Percentiles rank a stretch among this genome's conserved stretches.
phyloP scores from a whole-genome alignment of 2,329 filamentous ascomycete genomes.

The Purpureocillium lavendulum region DNA sequence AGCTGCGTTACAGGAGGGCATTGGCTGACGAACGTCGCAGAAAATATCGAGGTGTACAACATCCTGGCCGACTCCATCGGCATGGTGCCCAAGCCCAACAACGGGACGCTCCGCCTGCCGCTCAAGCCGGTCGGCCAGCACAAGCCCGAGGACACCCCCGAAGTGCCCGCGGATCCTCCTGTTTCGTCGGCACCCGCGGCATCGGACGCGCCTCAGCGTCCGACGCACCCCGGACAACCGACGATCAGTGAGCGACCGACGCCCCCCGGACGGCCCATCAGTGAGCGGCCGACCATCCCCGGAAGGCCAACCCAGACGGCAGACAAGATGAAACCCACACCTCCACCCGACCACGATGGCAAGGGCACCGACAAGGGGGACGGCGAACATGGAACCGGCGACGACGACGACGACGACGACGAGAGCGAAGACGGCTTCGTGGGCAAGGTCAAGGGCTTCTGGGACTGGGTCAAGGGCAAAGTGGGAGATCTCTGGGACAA shows the following conservation, averaged over 20 bases:
- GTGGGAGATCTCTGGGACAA: slow-evolving; percentile 37
- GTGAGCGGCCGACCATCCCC: slow-evolving; percentile 5
- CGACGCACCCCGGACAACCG: not conserved
- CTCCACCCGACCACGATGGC: not conserved
- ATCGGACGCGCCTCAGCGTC: slow-evolving; percentile 1
- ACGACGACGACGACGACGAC: slow-evolving; percentile 10
- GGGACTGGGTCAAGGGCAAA: slow-evolving; percentile 44
- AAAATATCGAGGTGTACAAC: slow-evolving; percentile 94
- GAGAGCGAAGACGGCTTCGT: slow-evolving; percentile 16
- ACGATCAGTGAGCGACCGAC: slow-evolving; percentile 1
- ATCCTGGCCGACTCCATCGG: slow-evolving; percentile 84
- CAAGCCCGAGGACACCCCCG: slow-evolving; percentile 35
- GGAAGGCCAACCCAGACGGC: slow-evolving; percentile 4
- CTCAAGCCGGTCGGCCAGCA: slow-evolving; percentile 57
- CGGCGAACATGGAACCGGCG: slow-evolving; percentile 5
- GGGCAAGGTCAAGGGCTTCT: slow-evolving; percentile 29
- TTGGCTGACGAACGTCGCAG: slow-evolving; percentile 33
- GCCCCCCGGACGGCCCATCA: not conserved
- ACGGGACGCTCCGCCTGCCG: slow-evolving; percentile 74
- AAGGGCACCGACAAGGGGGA: slow-evolving; percentile 3
- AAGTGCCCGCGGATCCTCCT: slow-evolving; percentile 46
- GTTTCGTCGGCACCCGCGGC: slow-evolving; percentile 5
- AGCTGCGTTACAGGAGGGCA: not conserved
- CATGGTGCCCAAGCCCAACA: slow-evolving; percentile 67
- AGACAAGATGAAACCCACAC: slow-evolving; percentile 2